Evolutionary conservation across 495 filamentous ascomycete species (phyloP).

Genomic region (Hypoxylon intermedium): DNA sequence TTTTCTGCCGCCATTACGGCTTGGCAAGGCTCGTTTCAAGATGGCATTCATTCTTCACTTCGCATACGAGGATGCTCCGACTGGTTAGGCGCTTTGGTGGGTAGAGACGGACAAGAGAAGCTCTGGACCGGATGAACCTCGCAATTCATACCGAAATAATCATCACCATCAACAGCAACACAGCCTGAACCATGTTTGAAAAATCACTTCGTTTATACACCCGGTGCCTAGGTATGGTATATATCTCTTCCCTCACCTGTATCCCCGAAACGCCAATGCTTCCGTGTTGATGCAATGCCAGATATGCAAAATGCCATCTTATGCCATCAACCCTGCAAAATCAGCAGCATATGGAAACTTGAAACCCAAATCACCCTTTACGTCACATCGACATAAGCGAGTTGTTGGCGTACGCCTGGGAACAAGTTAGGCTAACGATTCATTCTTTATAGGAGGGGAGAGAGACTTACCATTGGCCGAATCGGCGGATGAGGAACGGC

Average conservation of each 20-base stretch:
- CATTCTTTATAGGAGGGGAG: constrained; percentile 6
- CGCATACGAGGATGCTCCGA: constrained; percentile 52
- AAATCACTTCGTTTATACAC: constrained; percentile 10
- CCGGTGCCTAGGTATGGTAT: constrained; percentile 23
- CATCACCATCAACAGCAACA: constrained; percentile 1
- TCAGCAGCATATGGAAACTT: constrained; percentile 25
- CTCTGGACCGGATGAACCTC: constrained; percentile 46
- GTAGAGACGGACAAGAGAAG: constrained; percentile 44
- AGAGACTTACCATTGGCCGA: constrained; percentile 81
- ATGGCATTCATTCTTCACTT: constrained; percentile 44
- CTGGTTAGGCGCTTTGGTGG: constrained; percentile 54
- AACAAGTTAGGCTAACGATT: constrained; percentile 42
- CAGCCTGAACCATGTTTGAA: not conserved
- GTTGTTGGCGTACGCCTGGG: constrained; percentile 80
- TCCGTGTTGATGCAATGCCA: constrained; percentile 34
- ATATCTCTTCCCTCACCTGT: constrained; percentile 26
- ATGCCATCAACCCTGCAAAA: constrained; percentile 32
- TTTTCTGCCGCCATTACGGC: constrained; percentile 71
- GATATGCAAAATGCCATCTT: constrained; percentile 40
- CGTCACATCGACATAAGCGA: constrained; percentile 72
- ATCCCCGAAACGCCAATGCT: constrained; percentile 41
- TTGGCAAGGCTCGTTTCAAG: constrained; percentile 66
- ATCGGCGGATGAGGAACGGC: constrained; percentile 96
- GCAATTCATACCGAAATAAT: not conserved
- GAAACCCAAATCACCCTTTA: constrained; percentile 39